Evolutionary conservation across 805 yeast genomes (phyloP), one percentile per base, ranked within the genome.

Genomic region (Lipomyces orientalis): DNA sequence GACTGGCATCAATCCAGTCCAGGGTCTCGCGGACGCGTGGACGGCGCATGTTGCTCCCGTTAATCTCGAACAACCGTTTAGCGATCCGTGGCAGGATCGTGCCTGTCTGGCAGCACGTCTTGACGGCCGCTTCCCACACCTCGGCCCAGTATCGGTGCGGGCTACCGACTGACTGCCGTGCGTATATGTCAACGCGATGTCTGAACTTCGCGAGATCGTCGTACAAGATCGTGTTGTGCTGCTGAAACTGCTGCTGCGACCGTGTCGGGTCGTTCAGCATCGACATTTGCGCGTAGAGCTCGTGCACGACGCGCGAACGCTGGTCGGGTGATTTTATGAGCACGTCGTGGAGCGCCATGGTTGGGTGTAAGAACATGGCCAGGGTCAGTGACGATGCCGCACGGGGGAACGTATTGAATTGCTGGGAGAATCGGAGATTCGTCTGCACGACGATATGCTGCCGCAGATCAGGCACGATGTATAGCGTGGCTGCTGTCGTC

Each of bases 191-290:
- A 22, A 58, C 60, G n/a, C 69, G 67, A 34, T 62, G 61, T 22
- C 65, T 59, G 57, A 68, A 68, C 33, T 64, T 65, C 4, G 71
- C 61, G 19, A 65, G 58, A 46, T 68, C 71, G 46, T 68, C 69
- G 49, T 60, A 68, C 7, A 68, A 46, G 1, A 64, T 29, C 8
- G 64, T 14, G 56, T 49, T 63, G 4, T 66, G 60, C 39, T 57
- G 62, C 59, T 64, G 68, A 33, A 51, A 58, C 7, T 29, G 31
- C n/a, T 52, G 60, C 22, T 22, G 39, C 43, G 33, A 43, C 10
- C 51, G 29, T 19, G 51, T 19, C 9, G 35, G 60, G 34, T 52
- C 43, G 29, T 39, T 49, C 14, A 64, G 14, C 19, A 60, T 46
- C 25, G 64, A 58, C 60, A 68, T 54, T 54, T 68, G 69, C n/a